Percentiles rank a stretch among this genome's conserved stretches.
phyloP scores from a whole-genome alignment of 306 rosid genomes.

The Cucumis cinereus region DNA sequence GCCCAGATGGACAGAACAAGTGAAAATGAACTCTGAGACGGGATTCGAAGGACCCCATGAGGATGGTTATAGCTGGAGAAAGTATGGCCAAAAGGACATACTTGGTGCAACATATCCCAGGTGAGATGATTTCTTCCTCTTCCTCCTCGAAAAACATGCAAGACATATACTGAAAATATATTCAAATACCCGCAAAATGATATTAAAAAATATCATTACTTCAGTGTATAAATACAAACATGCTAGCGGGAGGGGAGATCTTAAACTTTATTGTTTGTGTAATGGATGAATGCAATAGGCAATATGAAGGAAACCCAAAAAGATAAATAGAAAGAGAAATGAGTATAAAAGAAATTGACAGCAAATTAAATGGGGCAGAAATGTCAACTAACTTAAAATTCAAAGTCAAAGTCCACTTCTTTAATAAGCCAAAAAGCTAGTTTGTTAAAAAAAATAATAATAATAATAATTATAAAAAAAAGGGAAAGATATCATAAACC shows the following conservation, averaged over 20 bases:
- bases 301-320: background rate
- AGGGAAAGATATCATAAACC: background rate
- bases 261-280: background rate
- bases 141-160: background rate
- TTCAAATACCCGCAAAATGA: background rate
- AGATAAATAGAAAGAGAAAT: background rate
- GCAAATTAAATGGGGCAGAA: background rate
- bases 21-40: conserved; percentile 41
- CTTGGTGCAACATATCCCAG: conserved; percentile 69
- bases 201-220: background rate
- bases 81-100: conserved; percentile 86
- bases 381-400: background rate
- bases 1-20: conserved; percentile 56
- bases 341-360: background rate
- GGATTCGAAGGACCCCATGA: conserved; percentile 53
- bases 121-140: conserved; percentile 17
- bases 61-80: conserved; percentile 81
- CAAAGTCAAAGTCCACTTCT: background rate
- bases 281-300: background rate
- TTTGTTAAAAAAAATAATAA: background rate
- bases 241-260: background rate
- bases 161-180: background rate
- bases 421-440: background rate
- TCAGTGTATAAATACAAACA: background rate
- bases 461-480: too few relatives aligned